Evolutionary conservation across 176 grass and related monocot species (phyloP), one percentile per base, ranked within the genome.

Genomic region (Oropetium thomaeum): DNA sequence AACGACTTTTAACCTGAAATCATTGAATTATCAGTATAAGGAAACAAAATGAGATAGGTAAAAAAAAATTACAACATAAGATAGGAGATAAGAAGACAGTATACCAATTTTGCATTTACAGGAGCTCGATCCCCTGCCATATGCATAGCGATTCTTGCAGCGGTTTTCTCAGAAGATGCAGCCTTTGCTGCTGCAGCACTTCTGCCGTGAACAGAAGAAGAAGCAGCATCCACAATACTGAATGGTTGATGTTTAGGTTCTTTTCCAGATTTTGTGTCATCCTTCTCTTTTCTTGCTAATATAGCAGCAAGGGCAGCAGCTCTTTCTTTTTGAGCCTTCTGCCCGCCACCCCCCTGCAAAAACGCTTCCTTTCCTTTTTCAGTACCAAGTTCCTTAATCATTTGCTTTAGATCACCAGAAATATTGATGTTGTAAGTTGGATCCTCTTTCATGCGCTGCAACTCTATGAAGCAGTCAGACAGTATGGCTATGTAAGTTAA

Each of bases 201-300:
- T 28, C 94, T 86, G 23, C 94, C 94, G 74, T 93, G 90, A 77
- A 97, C 94, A 80, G 94, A 87, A 86, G 94, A 90, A 59, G 94
- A 97, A 75, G 94, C 94, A 78, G 86, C 95, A 93, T 98, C 95
- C n/a, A 98, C 95, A 27, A 98, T 90, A 89, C 95, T 98, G 70
- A 98, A 98, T 70, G 88, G 87, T 23, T 58, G 59, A 47, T 90
- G 65, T 68, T 93, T 88, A 67, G 83, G 57, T 72, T 87, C 90
- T 87, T 85, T 86, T 81, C 43, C 65, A 20, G 89, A 87, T 70
- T 92, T 89, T 30, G 83, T 75, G 37, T 81, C 88, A 77, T 89
- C 66, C 73, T 87, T 83, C 65, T 90, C 71, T 69, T 73, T 85
- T 73, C 80, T 75, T 78, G 81, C 90, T 30, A 85, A 79, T 75